Conservation (phyloP, 768 basidiomycete species). For the Amanita muscaria region DNA sequence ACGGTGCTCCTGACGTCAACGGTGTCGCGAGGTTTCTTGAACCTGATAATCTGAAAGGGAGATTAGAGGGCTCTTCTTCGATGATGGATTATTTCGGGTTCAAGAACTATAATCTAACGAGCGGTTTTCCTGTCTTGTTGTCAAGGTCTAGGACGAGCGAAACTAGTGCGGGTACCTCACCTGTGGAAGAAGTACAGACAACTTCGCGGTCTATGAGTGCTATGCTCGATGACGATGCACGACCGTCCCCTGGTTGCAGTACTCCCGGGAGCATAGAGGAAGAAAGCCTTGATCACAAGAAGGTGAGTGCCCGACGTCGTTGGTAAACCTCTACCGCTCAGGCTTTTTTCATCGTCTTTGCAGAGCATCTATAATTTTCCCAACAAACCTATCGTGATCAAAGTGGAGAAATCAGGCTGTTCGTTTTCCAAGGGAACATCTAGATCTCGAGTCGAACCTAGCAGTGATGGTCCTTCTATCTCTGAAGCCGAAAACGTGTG, state of each 20-base stretch:
- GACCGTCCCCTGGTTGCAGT: background rate
- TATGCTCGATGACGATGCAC: background rate
- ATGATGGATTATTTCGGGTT: slow-evolving; percentile 3
- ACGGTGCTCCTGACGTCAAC: too few species aligned
- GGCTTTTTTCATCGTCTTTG: background rate
- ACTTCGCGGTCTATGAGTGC: too few species aligned
- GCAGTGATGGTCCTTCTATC: background rate
- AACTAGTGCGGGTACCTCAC: too few species aligned
- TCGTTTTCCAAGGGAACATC: background rate
- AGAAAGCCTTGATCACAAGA: background rate
- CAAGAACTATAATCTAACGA: background rate
- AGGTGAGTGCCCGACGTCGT: background rate
- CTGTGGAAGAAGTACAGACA: too few species aligned
- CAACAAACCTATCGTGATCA: background rate
- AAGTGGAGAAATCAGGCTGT: background rate
- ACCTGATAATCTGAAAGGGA: too few species aligned
- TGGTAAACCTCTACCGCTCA: too few species aligned
- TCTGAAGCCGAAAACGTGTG: too few species aligned
- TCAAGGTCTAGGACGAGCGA: background rate
- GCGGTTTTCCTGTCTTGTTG: background rate
- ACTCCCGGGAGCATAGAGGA: background rate
- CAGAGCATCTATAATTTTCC: slow-evolving; percentile 5
- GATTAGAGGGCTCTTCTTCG: too few species aligned
- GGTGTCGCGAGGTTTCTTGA: too few species aligned
- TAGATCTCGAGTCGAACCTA: background rate